Base-by-base conservation (phyloP, 2,329 filamentous ascomycete species). In the Xylaria sp. region DNA sequence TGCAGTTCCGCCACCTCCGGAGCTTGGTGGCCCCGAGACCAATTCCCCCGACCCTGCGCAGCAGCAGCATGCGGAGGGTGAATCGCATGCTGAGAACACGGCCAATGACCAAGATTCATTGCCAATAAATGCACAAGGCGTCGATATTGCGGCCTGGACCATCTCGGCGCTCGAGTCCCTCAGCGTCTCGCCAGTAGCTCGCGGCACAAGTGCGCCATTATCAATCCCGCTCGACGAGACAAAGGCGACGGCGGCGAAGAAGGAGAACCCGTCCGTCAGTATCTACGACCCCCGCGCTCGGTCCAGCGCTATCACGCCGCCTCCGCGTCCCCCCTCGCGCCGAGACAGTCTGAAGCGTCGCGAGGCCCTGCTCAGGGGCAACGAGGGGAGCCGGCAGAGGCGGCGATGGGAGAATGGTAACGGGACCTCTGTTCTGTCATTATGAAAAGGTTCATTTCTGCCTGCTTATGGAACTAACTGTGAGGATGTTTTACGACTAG, bases 371-470 rank as follows among this genome's bases (percentile, higher is more conserved):
- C 84, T 96, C 39, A 97, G 94, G 83, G 95, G 95, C 66, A 97
- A 97, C 74, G 94, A 98, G 80, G 95, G 95, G 41, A 95, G 90
- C 75, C 88, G 95, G 43, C 90, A 95, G 76, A 87, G 95, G 59
- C 91, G 95, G 75, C 88, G 95, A 65, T 98, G 94, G 94, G 96
- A 99, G 84, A 99, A 98, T 80, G 93, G 94, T 97, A 86, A 66
- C 36, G 13, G 10, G 4, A 33, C n/a, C 31, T 33, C 73, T 82
- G 77, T 48, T 58, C 64, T 33, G 31, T 33, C 3, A 18, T 18
- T 33, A 9, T 28, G 9, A 23, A 5, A 41, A 33, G 36, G 10
- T 36, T 36, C 0, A 8, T 36, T 10, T 36, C 33, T 31, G 6
- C n/a, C 23, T 52, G 7, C 23, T 5, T 39, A 20, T 43, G 36